phyloP scores from a whole-genome alignment of 2,329 filamentous ascomycete species.

The Trichothecium sympodiale region DNA sequence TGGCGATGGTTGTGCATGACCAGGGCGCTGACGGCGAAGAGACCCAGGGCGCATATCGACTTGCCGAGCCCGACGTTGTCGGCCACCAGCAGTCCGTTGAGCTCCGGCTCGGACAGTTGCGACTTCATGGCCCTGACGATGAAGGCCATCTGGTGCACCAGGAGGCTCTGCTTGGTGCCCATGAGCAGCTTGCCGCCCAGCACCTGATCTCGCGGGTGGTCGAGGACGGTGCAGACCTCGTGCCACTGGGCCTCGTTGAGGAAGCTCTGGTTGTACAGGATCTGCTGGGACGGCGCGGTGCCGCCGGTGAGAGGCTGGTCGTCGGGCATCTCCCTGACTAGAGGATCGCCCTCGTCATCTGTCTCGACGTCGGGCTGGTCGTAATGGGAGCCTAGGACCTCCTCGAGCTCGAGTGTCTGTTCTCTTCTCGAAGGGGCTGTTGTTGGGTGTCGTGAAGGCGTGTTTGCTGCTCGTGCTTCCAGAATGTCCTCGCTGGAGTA shows the following conservation, averaged over 20 bases:
- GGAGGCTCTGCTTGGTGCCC: background rate
- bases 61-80: slow-evolving; percentile 1
- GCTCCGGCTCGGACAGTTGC: background rate
- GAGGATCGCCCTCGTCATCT: too few relatives aligned
- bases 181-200: background rate
- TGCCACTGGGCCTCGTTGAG: background rate
- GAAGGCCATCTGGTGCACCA: background rate
- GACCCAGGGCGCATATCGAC: background rate
- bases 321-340: too few relatives aligned
- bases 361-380: too few relatives aligned
- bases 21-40: background rate
- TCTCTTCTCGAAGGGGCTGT: too few relatives aligned
- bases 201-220: background rate
- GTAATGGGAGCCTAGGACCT: too few relatives aligned
- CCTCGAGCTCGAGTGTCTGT: too few relatives aligned
- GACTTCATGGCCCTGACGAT: slow-evolving; percentile 1
- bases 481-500: too few relatives aligned
- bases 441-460: too few relatives aligned
- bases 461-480: too few relatives aligned
- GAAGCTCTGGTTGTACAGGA: background rate
- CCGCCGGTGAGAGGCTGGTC: too few relatives aligned
- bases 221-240: background rate
- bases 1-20: too few relatives aligned
- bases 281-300: too few relatives aligned
- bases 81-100: background rate